Base-by-base conservation (phyloP, 2,329 filamentous ascomycete genomes). In the Aspergillus chevalieri region DNA sequence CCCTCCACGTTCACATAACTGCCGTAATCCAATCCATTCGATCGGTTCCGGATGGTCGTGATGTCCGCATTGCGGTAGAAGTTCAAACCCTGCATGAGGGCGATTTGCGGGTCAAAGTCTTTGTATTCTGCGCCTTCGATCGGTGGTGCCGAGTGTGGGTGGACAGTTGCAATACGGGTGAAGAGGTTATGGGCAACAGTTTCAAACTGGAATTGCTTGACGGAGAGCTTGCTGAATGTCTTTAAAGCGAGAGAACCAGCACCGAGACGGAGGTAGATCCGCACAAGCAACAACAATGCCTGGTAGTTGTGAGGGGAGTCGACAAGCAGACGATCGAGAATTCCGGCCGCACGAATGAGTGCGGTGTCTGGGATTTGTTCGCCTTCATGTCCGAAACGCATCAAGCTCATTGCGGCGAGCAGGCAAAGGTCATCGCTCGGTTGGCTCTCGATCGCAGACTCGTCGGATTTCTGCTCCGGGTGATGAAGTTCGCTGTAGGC, bases 161-260 rank as follows among this genome's bases (percentile, higher is more conserved):
- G 74, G 19, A 76, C 67, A 1, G 71, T 72, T 24, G 72, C 70
- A 38, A 77, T 66, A 17, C 74, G 72, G 0, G 74, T 75, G 53
- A 73, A 72, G 10, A 77, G 58, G 38, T 73, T 69, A 59, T 77
- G 74, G 6, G 72, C 70, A 42, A 77, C 68, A 15, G 70, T 72
- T 54, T 76, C 73, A 54, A 68, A 73, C 57, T 77, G 74, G 51
- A 77, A 56, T 47, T 77, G 74, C 55, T 77, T 77, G 46, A 77
- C 65, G 14, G 71, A 72, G 15, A 77, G 65, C 49, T 68, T 71
- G 52, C 65, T 62, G 56, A 76, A 77, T 9, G 64, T 67, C 38
- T 65, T 68, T 54, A 77, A 58, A n/a, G 74, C 74, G 15, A 74
- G 64, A 24, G 73, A 75, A 6, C 72, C 68, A 24, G 71, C 69